Evolutionary conservation across 129 eudicot genomes (phyloP), one percentile per base, ranked within the genome.

Genomic region (Kitagawia praeruptora): DNA sequence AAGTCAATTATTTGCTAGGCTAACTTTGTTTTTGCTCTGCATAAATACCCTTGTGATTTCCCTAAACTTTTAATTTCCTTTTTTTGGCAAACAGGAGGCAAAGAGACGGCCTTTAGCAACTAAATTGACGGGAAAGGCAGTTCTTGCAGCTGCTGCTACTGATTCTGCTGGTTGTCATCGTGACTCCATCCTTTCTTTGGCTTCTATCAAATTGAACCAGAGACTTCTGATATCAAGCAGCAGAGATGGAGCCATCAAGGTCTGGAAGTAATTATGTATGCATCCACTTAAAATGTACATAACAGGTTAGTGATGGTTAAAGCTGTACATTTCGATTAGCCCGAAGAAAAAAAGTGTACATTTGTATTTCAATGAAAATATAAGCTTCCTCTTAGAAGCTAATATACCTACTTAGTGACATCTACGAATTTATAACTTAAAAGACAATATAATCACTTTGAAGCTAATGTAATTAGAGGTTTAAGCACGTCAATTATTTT

Each of bases 91-190:
- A 67, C 79, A 95, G 99, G 99, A 95, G 85, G 46, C 87, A 64
- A 92, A 80, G 82, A 90, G 92, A 83, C 90, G 97, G 76, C 92
- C 97, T 44, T 76, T 88, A 82, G 85, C 96, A 54, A 84, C 89
- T 13, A 89, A 91, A 81, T 82, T 89, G 73, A 87, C 92, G 5
- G 89, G 91, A 71, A 92, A 92, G 83, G 90, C 96, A 69, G 88
- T 95, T 81, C 90, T 92, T 81, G 90, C 91, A 41, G 94, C 93
- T 80, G 96, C 99, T 45, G 99, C 97, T 38, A 86, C 93, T 11
- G 99, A 95, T 84, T 84, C 99, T 58, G 99, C 91, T 47, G 99
- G 97, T 41, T 92, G 98, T 79, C 98, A 95, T 86, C 98, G 89
- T 37, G 98, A 95, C 79, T 89, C 96, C 49, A 84, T 95, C 80